Evolutionary conservation across 305 asterid species (phyloP), one percentile per base, ranked within the genome.

Genomic region (Euphrasia arctica): DNA sequence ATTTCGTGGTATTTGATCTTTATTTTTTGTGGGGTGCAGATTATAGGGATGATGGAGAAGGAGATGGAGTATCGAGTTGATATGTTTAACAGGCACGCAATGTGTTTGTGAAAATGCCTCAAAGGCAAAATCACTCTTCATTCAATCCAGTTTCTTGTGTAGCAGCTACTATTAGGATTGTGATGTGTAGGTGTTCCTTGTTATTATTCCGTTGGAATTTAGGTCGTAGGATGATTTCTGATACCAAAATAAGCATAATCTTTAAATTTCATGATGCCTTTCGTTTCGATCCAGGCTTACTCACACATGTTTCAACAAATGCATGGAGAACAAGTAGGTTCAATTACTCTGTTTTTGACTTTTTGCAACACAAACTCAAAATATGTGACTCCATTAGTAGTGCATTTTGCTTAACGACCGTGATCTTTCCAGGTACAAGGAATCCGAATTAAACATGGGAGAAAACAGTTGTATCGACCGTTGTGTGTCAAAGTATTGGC

Each of bases 51-150:
- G 91, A 89, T 89, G 62, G 97, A 87, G 81, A 87, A 85, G 74
- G 95, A 89, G 74, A 89, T 89, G 97, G 95, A 87, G 66, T 87
- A 89, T 55, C 76, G 93, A 70, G 95, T 87, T 43, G 97, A 89
- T 22, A 72, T 89, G 87, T 89, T 89, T 73, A 89, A 85, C 95
- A 87, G 85, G 97, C 85, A 72, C 64, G 89, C 55, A 12, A 2
- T 49, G 60, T 68, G 71, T 61, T 45, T 47, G 54, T 48, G 49
- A 10, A 65, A 50, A 64, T 63, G 63, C 71, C 18, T 34, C 60
- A 32, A 0, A 54, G 58, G 15, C 45, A 50, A 13, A 15, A 15
- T 50, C 55, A 15, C 9, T 42, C 55, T 65, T 58, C 51, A 15
- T 18, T 18, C 22, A 18, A 15, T 61, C 56, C 45, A 52, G 28